These are phyloP conservation scores for Pseudohalonectria lignicola DNA, from an alignment of 2,329 filamentous ascomycete genomes.

Conservation along the genomic window DNA sequence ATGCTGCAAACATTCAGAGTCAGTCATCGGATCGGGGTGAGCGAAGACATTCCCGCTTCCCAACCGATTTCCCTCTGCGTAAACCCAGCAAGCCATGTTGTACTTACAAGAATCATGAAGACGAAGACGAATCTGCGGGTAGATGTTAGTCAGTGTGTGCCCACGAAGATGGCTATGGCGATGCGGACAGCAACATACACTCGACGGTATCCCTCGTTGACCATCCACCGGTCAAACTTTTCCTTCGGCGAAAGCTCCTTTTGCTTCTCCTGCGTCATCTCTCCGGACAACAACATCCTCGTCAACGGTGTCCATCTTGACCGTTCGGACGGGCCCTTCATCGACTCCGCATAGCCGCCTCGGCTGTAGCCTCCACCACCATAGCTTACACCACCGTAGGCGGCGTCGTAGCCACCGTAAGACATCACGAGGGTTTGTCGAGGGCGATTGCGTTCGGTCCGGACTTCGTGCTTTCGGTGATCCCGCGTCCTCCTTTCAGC, in stretches of 20 bases:
- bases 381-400: too few relatives aligned
- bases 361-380: slow-evolving; percentile 17
- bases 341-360: slow-evolving; percentile 10
- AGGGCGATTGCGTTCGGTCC: too few relatives aligned
- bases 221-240: slow-evolving; percentile 78
- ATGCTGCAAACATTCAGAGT: slow-evolving; percentile 27
- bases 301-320: slow-evolving; percentile 75
- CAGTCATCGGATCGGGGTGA: background rate
- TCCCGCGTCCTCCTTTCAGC: too few relatives aligned
- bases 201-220: slow-evolving; percentile 75
- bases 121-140: slow-evolving; percentile 63
- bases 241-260: slow-evolving; percentile 58
- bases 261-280: slow-evolving; percentile 66
- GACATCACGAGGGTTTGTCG: slow-evolving; percentile 14
- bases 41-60: background rate
- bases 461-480: too few relatives aligned
- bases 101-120: slow-evolving; percentile 46
- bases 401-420: slow-evolving; percentile 20
- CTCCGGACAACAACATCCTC: slow-evolving; percentile 71
- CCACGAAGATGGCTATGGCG: background rate
- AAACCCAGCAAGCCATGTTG: too few relatives aligned
- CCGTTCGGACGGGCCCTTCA: slow-evolving; percentile 49
- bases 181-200: slow-evolving; percentile 57
- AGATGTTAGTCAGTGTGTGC: too few relatives aligned
- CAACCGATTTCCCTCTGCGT: too few relatives aligned